phyloP scores from a whole-genome alignment of 345 rosid genomes.

The Pugionium cornutum region DNA sequence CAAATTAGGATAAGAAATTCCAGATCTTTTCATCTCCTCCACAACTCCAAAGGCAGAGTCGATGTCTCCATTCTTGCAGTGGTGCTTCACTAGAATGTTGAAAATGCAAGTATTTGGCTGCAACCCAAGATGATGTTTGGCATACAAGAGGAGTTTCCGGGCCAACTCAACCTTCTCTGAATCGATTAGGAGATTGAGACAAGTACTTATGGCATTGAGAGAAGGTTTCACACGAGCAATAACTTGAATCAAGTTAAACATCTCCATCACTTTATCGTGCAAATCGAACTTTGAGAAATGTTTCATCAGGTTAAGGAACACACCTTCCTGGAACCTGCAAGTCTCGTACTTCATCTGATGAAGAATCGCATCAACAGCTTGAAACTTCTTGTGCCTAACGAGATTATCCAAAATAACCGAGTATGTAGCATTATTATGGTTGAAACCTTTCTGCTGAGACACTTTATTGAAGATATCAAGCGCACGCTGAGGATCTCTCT shows the following conservation, averaged over 20 bases:
- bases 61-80: conserved; percentile 64
- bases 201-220: conserved; percentile 75
- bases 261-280: conserved; percentile 63
- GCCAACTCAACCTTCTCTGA: conserved; percentile 61
- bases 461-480: conserved; percentile 69
- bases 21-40: conserved; percentile 70
- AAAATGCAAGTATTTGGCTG: conserved; percentile 86
- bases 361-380: conserved; percentile 75
- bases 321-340: conserved; percentile 73
- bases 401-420: conserved; percentile 69
- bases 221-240: conserved; percentile 80
- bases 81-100: conserved; percentile 81
- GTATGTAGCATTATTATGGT: conserved; percentile 81
- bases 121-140: conserved; percentile 49
- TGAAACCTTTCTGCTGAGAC: conserved; percentile 69
- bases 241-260: conserved; percentile 65
- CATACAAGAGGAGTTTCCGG: conserved; percentile 51
- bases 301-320: conserved; percentile 76
- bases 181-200: conserved; percentile 77
- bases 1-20: conserved; percentile 64
- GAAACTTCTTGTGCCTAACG: conserved; percentile 62
- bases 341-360: conserved; percentile 81
- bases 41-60: conserved; percentile 64
- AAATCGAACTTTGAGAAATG: conserved; percentile 58
- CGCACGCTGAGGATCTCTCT: conserved; percentile 73